phyloP scores from a whole-genome alignment of 768 basidiomycete genomes.

The Polyporus arcularius region DNA sequence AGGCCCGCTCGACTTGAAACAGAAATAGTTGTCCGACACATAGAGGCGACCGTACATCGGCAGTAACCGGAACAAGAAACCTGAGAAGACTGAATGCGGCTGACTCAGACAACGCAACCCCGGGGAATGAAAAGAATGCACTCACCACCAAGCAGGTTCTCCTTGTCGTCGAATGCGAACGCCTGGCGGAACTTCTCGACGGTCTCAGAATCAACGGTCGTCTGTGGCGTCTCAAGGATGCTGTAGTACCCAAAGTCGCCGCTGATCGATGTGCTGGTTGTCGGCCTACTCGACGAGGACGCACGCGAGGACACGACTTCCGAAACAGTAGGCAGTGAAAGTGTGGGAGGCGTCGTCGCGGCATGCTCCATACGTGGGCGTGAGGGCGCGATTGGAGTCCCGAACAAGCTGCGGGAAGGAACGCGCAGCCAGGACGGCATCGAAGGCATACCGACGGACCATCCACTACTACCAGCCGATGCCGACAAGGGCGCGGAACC shows the following conservation, averaged over 20 bases:
- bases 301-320: conserved; percentile 59
- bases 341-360: conserved; percentile 25
- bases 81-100: conserved; percentile 70
- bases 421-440: conserved; percentile 21
- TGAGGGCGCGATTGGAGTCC: conserved; percentile 8
- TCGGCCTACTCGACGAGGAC: conserved; percentile 24
- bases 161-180: conserved; percentile 90
- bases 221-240: conserved; percentile 74
- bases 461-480: conserved; percentile 42
- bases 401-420: conserved; percentile 26
- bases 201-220: conserved; percentile 59
- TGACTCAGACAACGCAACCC: not conserved
- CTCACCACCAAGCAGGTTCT: conserved; percentile 86
- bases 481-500: conserved; percentile 42
- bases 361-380: conserved; percentile 22
- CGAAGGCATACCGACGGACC: conserved; percentile 53
- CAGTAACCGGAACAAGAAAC: conserved; percentile 87
- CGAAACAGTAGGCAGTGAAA: conserved; percentile 43
- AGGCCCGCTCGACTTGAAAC: conserved; percentile 89
- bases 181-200: conserved; percentile 74
- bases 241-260: conserved; percentile 72
- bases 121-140: conserved; percentile 18
- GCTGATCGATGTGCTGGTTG: conserved; percentile 26
- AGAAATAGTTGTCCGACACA: conserved; percentile 90
- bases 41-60: conserved; percentile 88